phyloP scores from a whole-genome alignment of 805 yeast species.

The Metschnikowia dekortorum region DNA sequence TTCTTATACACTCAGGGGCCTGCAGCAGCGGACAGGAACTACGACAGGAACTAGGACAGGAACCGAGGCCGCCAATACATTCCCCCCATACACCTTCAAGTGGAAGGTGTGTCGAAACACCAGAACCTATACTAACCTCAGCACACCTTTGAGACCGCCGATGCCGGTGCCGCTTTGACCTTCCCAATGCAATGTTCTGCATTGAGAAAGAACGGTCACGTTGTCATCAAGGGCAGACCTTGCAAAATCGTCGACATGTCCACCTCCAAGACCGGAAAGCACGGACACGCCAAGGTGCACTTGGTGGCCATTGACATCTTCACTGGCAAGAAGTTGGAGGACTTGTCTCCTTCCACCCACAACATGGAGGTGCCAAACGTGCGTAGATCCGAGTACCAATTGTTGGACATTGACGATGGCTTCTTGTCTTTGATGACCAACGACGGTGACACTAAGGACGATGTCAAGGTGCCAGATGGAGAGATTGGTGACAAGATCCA shows the following conservation, averaged over 20 bases:
- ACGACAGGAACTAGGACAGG: too few species aligned
- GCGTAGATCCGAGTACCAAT: slow-evolving; percentile 91
- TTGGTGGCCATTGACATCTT: slow-evolving; percentile 98
- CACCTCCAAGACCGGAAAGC: slow-evolving; percentile 99
- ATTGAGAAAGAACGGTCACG: slow-evolving; percentile 99
- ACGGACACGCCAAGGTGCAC: slow-evolving; percentile 99
- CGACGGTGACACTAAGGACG: slow-evolving; percentile 99
- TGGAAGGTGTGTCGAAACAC: too few species aligned
- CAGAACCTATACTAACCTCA: slow-evolving; percentile 31
- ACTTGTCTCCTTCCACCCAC: slow-evolving; percentile 99
- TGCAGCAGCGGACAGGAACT: too few species aligned
- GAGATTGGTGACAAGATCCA: slow-evolving; percentile 93
- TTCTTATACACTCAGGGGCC: too few species aligned
- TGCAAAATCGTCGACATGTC: slow-evolving; percentile 99
- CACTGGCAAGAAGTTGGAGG: slow-evolving; percentile 99
- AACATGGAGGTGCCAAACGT: slow-evolving; percentile 99
- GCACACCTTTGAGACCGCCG: slow-evolving; percentile 97
- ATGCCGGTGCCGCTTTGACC: slow-evolving; percentile 98
- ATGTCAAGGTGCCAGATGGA: slow-evolving; percentile 97
- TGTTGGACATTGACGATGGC: slow-evolving; percentile 97
- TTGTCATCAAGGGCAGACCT: slow-evolving; percentile 97
- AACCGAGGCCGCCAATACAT: too few species aligned
- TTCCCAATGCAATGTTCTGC: slow-evolving; percentile 99
- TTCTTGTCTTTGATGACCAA: slow-evolving; percentile 93
- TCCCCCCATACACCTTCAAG: too few species aligned